Percentiles rank a stretch among this genome's conserved stretches.
Evolutionary conservation across 805 yeast genomes (phyloP).

Genomic region (Brettanomyces nanus): DNA sequence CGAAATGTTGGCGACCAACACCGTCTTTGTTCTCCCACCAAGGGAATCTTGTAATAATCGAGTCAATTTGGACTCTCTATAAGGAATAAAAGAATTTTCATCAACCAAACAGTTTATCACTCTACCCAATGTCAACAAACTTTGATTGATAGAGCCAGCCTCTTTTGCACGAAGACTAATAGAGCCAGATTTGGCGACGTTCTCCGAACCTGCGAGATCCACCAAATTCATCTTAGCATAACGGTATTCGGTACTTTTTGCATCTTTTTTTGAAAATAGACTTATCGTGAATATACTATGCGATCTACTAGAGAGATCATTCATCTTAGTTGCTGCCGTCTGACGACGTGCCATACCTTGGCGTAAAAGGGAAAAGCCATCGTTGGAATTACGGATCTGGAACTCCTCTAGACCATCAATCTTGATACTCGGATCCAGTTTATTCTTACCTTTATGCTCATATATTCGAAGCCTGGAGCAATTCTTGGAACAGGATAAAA

Average conservation of each 20-base stretch:
- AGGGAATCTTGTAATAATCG: conserved; percentile 68
- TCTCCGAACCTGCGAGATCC: conserved; percentile 94
- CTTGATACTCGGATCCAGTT: conserved; percentile 21
- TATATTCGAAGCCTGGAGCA: conserved; percentile 29
- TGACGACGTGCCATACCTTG: conserved; percentile 53
- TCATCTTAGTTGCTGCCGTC: conserved; percentile 68
- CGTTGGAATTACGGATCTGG: conserved; percentile 42
- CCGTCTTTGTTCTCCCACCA: conserved; percentile 83
- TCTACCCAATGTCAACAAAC: conserved; percentile 78
- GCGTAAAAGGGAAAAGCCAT: conserved; percentile 48
- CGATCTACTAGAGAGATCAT: conserved; percentile 65
- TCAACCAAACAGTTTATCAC: conserved; percentile 74
- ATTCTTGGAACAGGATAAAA: conserved; percentile 29
- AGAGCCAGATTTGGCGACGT: conserved; percentile 82
- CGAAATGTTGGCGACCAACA: conserved; percentile 79
- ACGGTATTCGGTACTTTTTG: conserved; percentile 12
- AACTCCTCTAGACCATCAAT: conserved; percentile 63
- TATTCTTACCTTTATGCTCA: conserved; percentile 21
- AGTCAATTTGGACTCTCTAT: conserved; percentile 69
- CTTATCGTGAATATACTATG: conserved; percentile 69
- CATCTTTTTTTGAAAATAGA: conserved; percentile 31
- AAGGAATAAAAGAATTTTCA: conserved; percentile 62
- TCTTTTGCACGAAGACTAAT: conserved; percentile 79
- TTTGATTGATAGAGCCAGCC: conserved; percentile 89
- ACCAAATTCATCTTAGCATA: conserved; percentile 53